Percentiles rank a stretch among this genome's conserved stretches.
These are phyloP conservation scores for Diplodia scrobiculata DNA, from an alignment of 2,329 filamentous ascomycete species.

Conservation along the genomic window DNA sequence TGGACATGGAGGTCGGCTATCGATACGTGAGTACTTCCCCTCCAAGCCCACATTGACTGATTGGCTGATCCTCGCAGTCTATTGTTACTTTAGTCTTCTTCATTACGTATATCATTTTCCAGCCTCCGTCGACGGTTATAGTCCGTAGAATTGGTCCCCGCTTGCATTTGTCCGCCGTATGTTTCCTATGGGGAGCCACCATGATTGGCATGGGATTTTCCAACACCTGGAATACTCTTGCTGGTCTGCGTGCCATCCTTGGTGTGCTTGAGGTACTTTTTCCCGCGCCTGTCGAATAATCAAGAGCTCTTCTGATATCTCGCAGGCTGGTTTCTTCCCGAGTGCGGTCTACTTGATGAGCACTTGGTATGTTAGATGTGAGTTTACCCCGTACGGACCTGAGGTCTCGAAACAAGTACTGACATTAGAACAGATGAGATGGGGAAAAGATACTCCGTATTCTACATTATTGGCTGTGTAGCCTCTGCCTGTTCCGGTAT, in stretches of 20 bases:
- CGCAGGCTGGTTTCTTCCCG: conserved; percentile 43
- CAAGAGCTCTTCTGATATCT: conserved; percentile 2
- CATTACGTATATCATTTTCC: conserved; percentile 49
- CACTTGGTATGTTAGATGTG: conserved; percentile 53
- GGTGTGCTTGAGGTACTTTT: conserved; percentile 35
- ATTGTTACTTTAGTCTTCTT: conserved; percentile 61
- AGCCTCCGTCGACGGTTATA: conserved; percentile 47
- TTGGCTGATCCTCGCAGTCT: conserved; percentile 42
- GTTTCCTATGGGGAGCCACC: conserved; percentile 47
- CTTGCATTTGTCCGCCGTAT: conserved; percentile 42
- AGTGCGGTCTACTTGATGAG: conserved; percentile 51
- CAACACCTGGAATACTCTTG: conserved; percentile 42
- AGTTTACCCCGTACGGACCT: not conserved
- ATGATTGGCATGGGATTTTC: conserved; percentile 51
- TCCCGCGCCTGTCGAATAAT: no score
- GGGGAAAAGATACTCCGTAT: conserved; percentile 68
- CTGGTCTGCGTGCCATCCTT: conserved; percentile 44
- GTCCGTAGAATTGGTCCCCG: conserved; percentile 48
- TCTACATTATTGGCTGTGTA: conserved; percentile 69
- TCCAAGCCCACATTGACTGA: not conserved
- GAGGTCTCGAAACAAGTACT: not conserved
- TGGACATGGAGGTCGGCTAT: conserved; percentile 38
- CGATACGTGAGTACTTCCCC: conserved; percentile 35
- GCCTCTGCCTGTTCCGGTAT: conserved; percentile 69
- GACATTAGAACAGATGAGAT: conserved; percentile 54